Percentiles rank a stretch among this genome's conserved stretches.
phyloP scores from a whole-genome alignment of 768 basidiomycete species.

The Trametes cinnabarina region DNA sequence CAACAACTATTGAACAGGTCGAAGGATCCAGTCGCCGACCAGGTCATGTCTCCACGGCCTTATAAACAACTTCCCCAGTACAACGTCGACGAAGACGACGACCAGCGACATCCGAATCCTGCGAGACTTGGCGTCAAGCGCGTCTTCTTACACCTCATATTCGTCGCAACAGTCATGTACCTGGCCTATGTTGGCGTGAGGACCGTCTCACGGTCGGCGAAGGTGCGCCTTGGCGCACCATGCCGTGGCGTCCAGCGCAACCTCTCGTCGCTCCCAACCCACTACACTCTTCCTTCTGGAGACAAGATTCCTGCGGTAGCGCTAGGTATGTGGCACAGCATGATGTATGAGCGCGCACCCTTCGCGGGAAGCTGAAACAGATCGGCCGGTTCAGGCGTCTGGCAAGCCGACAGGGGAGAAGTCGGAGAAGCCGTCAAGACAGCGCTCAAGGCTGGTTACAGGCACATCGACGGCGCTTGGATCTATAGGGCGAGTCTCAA shows the following conservation, averaged over 20 bases:
- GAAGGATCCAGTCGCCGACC: background rate
- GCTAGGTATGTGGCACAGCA: slow-evolving; percentile 42
- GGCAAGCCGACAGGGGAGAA: slow-evolving; percentile 54
- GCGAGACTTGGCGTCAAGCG: slow-evolving; percentile 1
- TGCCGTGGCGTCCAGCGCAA: slow-evolving; percentile 17
- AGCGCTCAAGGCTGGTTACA: slow-evolving; percentile 61
- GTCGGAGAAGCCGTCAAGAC: slow-evolving; percentile 70
- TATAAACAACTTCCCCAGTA: slow-evolving; percentile 11
- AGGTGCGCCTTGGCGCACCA: slow-evolving; percentile 5
- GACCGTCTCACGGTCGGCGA: background rate
- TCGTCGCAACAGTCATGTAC: slow-evolving; percentile 8
- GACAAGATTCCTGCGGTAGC: slow-evolving; percentile 68
- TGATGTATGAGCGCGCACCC: background rate
- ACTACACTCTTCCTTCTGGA: slow-evolving; percentile 63
- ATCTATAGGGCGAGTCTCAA: slow-evolving; percentile 56
- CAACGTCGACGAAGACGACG: slow-evolving; percentile 9
- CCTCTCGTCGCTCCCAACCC: slow-evolving; percentile 36
- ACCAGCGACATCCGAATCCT: background rate
- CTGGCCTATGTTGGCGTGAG: slow-evolving; percentile 4
- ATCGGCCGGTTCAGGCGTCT: slow-evolving; percentile 46
- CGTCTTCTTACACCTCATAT: slow-evolving; percentile 7
- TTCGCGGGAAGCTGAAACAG: background rate
- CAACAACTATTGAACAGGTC: background rate
- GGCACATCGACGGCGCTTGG: slow-evolving; percentile 77
- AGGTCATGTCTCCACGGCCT: slow-evolving; percentile 1